Base-by-base conservation (phyloP, 768 basidiomycete genomes). In the Lyophyllum atratum region DNA sequence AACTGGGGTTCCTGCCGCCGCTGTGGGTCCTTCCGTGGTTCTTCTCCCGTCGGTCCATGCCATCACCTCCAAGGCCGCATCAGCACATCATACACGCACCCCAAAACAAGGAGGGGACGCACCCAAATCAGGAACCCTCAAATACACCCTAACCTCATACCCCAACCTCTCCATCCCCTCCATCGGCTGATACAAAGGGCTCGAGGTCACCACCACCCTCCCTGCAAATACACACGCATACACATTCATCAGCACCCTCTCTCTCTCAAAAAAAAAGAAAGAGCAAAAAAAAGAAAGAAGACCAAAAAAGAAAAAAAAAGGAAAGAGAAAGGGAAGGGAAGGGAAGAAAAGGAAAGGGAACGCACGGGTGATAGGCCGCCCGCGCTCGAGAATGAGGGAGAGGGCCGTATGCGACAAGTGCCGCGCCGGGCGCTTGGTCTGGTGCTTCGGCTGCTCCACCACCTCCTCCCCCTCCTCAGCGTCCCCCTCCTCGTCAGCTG, bases 141-240 rank as follows among this genome's bases (percentile, higher is more conserved):
- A 80, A 62, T 83, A 89, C 14, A 92, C 78, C 52, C 83, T 78
- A 3, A 90, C 84, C 61, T 90, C 85, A 62, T 92, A 92, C 4
- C 89, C 92, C 40, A 94, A 74, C 50, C 83, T 79, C 63, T 86
- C 79, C 17, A 91, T 88, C 4, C 80, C 73, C 10, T 87, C 85
- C 78, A 94, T 86, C 11, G 89, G 83, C 68, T 95, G 93, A 70
- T 93, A 91, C 47, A 95, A 71, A 1, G 93, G 92, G 42, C 88
- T 91, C 12, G 89, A 92, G 0, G 92, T 85, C 29, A 89, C 92
- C 6, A 93, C 77, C 6, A 92, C 88, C 22, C 91, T 82, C 29
- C 76, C 77, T 79, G 31, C 15, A 40, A 44, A 49, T 9, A 17
- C 6, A 15, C 11, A 39, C 15, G 11, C 5, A 31, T 6, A 31